These are phyloP conservation scores for Neurospora sp. DNA, from an alignment of 495 filamentous ascomycete genomes.

Conservation along the genomic window DNA sequence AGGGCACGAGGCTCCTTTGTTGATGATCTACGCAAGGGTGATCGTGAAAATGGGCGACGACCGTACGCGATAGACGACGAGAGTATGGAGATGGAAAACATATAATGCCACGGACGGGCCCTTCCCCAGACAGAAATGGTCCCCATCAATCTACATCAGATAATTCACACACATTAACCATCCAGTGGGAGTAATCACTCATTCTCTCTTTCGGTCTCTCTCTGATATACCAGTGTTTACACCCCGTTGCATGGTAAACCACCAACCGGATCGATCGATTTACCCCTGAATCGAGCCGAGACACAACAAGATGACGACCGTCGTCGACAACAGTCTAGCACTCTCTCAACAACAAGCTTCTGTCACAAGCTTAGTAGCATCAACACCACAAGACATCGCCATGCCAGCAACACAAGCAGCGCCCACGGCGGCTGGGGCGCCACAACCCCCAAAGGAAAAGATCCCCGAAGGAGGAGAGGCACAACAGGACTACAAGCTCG, in stretches of 20 bases:
- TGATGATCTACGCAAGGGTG: constrained; percentile 5
- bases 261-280: not conserved
- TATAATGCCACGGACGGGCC: not conserved
- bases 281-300: not conserved
- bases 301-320: not conserved
- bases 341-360: not conserved
- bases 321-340: not conserved
- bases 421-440: not conserved
- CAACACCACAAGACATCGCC: not conserved
- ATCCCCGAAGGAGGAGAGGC: constrained; percentile 3
- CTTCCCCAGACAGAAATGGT: not conserved
- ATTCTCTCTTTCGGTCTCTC: not conserved
- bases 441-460: constrained; percentile 5
- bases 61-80: not conserved
- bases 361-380: not conserved
- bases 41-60: not conserved
- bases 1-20: not conserved
- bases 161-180: not conserved
- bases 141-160: not conserved
- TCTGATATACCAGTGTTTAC: not conserved
- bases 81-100: not conserved
- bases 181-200: not conserved
- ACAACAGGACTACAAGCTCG: constrained; percentile 49
- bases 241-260: not conserved
- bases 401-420: not conserved